Conservation (phyloP, 257 asterid species). For the Nicotiana knightiana region DNA sequence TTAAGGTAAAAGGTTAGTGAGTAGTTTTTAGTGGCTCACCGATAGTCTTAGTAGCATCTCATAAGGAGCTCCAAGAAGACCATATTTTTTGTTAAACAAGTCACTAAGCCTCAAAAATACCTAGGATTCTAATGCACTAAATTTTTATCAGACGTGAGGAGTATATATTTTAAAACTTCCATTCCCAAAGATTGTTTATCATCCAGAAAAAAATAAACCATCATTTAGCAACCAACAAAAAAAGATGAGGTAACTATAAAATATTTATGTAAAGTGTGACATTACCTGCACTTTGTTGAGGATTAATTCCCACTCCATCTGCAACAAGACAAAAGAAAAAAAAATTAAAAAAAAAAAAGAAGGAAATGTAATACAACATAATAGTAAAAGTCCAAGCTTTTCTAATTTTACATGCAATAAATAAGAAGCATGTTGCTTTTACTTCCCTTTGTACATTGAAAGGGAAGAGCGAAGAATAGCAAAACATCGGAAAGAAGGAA, state of each 20-base stretch:
- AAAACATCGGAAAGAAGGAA: background rate
- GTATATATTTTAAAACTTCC: background rate
- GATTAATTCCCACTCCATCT: conserved; percentile 99
- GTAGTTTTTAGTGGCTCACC: too few relatives aligned
- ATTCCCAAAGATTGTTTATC: background rate
- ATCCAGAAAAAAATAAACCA: background rate
- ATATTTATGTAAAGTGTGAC: conserved; percentile 1
- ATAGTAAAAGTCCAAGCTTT: background rate
- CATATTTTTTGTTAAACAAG: background rate
- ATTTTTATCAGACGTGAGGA: background rate
- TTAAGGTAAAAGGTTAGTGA: too few relatives aligned
- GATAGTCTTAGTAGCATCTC: background rate
- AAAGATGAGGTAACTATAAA: background rate
- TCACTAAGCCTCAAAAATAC: background rate
- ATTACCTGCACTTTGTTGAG: conserved; percentile 96
- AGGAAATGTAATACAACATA: background rate
- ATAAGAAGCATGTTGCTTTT: background rate
- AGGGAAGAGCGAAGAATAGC: background rate
- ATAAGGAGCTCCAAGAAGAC: background rate
- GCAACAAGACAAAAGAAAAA: background rate
- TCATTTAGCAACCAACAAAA: background rate
- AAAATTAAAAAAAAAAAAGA: background rate
- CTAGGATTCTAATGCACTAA: background rate
- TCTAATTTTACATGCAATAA: background rate
- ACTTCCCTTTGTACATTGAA: background rate